Evolutionary conservation across 805 yeast genomes (phyloP), one percentile per base, ranked within the genome.

Genomic region (Starmerella apis): DNA sequence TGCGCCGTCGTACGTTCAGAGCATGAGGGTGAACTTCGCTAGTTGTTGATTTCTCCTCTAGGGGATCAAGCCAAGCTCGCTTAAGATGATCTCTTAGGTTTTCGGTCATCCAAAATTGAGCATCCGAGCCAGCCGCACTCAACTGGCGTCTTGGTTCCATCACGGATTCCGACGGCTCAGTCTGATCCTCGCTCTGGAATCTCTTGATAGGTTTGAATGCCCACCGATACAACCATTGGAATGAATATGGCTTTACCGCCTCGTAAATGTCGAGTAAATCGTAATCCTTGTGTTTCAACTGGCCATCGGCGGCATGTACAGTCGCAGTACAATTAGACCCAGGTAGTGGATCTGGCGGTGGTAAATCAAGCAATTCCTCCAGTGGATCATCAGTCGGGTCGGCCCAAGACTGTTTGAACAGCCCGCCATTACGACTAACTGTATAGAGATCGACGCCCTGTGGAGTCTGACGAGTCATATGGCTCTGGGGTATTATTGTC

Each of bases 11-110:
- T 14, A 22, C 16, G 8, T 25, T 6, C 25, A 38, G 19, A 10
- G 43, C 32, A 30, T 27, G n/a, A 9, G 44, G 33, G 23, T 28
- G 23, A 13, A 41, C 46, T 7, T 43, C 56, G 16, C 53, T 61
- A 35, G 47, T 53, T 22, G 50, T 53, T 61, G 54, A 56, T 43
- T 18, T 50, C 38, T n/a, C 39, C 48, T 23, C 31, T 27, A 60
- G 49, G 2, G 65, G 57, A 11, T 56, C 55, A 28, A 61, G 54
- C 61, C 63, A 62, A 35, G 58, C 51, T 9, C 50, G 46, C 18
- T 48, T 14, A 24, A 60, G 47, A 27, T 53, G 44, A 8, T 55
- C 50, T 35, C 52, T 46, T 6, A 56, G n/a, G n/a, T 9, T n/a
- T 7, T 36, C 39, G 18, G 10, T 33, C 22, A 22, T 33, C 37